These are phyloP conservation scores for Penicillium turbatum DNA, from an alignment of 495 filamentous ascomycete genomes.

Conservation along the genomic window DNA sequence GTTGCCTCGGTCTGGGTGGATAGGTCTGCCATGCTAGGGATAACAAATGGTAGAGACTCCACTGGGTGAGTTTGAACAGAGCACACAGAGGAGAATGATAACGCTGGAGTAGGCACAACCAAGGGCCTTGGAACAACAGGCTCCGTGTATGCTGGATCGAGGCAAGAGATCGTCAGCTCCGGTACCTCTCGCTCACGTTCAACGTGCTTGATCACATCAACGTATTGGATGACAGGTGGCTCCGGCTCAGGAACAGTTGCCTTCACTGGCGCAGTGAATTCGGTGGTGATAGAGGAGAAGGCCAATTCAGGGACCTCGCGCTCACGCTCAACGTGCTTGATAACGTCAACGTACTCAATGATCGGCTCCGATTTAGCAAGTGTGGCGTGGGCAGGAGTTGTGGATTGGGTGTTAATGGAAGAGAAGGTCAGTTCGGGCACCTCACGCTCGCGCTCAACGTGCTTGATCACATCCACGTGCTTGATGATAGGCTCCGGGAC, in stretches of 20 bases:
- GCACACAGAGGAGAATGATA: constrained; percentile 35
- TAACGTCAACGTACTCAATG: constrained; percentile 9
- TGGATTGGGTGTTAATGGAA: constrained; percentile 19
- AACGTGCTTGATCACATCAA: constrained; percentile 8
- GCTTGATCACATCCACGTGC: constrained; percentile 7
- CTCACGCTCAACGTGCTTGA: constrained; percentile 9
- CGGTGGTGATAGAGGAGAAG: constrained; percentile 46
- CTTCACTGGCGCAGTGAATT: constrained; percentile 47
- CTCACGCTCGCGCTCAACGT: constrained; percentile 2
- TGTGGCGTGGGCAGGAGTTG: constrained; percentile 20
- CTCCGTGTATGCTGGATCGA: constrained; percentile 11
- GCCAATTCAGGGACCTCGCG: constrained; percentile 27
- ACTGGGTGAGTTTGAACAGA: constrained; percentile 41
- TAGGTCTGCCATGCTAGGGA: constrained; percentile 20
- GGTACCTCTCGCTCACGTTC: constrained; percentile 8
- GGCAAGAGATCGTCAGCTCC: constrained; percentile 11
- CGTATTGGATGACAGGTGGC: constrained; percentile 11
- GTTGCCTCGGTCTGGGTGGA: constrained; percentile 23
- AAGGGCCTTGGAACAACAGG: constrained; percentile 19
- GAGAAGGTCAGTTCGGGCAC: constrained; percentile 26
- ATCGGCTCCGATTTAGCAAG: constrained; percentile 2
- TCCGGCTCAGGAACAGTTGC: constrained; percentile 25
- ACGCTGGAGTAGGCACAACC: constrained; percentile 20
- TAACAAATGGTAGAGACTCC: constrained; percentile 14
- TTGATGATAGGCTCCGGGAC: constrained; percentile 10